phyloP scores from a whole-genome alignment of 2,329 filamentous ascomycete species.

The Geosmithia morbida region DNA sequence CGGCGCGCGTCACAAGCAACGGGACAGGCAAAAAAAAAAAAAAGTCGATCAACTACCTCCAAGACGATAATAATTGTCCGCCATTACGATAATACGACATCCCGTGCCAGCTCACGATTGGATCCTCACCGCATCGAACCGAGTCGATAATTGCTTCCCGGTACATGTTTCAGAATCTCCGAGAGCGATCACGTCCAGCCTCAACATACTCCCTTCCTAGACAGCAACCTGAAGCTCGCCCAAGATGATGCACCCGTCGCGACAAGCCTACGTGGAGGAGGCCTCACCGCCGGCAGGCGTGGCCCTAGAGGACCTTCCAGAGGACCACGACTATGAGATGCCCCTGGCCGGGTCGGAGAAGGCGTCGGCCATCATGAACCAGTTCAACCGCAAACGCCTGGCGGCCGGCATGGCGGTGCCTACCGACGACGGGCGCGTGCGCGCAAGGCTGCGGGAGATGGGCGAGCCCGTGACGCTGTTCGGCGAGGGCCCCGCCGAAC shows the following conservation, averaged over 20 bases:
- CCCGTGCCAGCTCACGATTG: not conserved
- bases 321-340: slow-evolving; percentile 76
- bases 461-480: slow-evolving; percentile 94
- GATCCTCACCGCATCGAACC: not conserved
- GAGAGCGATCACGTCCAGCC: not conserved
- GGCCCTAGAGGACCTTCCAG: slow-evolving; percentile 34
- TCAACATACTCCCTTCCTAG: not conserved
- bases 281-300: slow-evolving; percentile 39
- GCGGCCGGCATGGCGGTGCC: slow-evolving; percentile 84
- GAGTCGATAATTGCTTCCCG: not conserved
- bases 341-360: slow-evolving; percentile 61
- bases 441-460: slow-evolving; percentile 64
- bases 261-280: slow-evolving; percentile 91
- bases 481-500: slow-evolving; percentile 73
- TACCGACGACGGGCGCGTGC: slow-evolving; percentile 82
- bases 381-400: slow-evolving; percentile 83
- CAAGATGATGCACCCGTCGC: slow-evolving; percentile 68
- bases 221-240: slow-evolving; percentile 1
- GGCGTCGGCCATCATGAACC: slow-evolving; percentile 69
- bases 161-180: not conserved
- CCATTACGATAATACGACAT: not conserved
- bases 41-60: not conserved
- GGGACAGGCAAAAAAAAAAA: too few relatives aligned
- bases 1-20: not conserved
- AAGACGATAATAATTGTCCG: not conserved